Evolutionary conservation across 805 yeast species (phyloP).

Genomic region (Nakazawaea peltata): DNA sequence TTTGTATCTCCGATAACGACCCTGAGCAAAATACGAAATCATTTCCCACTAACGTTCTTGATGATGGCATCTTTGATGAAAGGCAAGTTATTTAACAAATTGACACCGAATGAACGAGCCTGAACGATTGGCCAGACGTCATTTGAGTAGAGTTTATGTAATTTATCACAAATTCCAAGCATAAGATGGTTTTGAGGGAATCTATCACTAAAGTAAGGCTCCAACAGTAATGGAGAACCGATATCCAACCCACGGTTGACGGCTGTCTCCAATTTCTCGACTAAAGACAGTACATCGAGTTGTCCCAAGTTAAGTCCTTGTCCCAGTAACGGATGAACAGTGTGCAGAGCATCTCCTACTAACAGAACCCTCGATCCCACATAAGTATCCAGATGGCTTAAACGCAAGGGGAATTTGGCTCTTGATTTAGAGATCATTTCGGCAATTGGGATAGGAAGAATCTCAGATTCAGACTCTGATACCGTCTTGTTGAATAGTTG

Average conservation of each 20-base stretch:
- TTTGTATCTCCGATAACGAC: too few species aligned
- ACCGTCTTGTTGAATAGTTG: conserved; percentile 11
- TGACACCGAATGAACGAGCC: conserved; percentile 69
- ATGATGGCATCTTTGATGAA: conserved; percentile 67
- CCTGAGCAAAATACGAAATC: background rate
- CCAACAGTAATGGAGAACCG: conserved; percentile 73
- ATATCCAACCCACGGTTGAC: conserved; percentile 77
- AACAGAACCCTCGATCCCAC: conserved; percentile 78
- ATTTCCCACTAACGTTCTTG: conserved; percentile 29
- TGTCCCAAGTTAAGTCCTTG: conserved; percentile 99
- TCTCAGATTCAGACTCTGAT: conserved; percentile 11
- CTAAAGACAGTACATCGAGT: conserved; percentile 73
- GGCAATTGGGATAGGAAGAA: conserved; percentile 58
- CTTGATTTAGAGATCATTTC: conserved; percentile 56
- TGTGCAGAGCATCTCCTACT: conserved; percentile 98
- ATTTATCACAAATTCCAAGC: conserved; percentile 84
- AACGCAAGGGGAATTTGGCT: conserved; percentile 81
- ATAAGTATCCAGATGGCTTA: conserved; percentile 88
- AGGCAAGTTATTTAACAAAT: conserved; percentile 52
- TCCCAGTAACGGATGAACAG: conserved; percentile 96
- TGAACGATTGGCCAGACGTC: conserved; percentile 68
- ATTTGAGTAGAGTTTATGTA: conserved; percentile 79
- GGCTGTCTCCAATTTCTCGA: conserved; percentile 63
- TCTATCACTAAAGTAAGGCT: conserved; percentile 80
- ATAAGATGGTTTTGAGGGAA: conserved; percentile 74